Evolutionary conservation across 176 grass and related monocot genomes (phyloP).

Genomic region (Triticum turgidum): DNA sequence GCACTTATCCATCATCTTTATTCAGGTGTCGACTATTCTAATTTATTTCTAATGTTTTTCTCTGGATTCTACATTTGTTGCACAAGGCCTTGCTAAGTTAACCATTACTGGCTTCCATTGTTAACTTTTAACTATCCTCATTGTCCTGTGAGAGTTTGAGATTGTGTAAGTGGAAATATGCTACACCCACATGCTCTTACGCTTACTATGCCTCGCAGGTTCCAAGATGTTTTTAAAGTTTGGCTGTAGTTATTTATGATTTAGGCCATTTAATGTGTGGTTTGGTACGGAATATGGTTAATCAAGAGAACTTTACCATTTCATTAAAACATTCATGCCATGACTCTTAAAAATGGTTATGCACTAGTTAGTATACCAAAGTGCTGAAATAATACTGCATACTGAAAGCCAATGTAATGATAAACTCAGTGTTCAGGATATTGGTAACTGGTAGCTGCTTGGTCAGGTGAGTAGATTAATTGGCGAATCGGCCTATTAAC

Average conservation of each 20-base stretch:
- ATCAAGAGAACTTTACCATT: conserved; percentile 23
- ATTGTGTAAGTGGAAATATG: not conserved
- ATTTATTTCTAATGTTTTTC: conserved; percentile 10
- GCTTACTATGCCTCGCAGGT: conserved; percentile 1
- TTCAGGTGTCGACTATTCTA: conserved; percentile 62
- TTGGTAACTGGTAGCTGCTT: no score
- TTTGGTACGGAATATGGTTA: not conserved
- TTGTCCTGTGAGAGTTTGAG: not conserved
- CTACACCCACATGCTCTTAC: conserved; percentile 20
- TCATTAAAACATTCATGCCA: not conserved
- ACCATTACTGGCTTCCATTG: not conserved
- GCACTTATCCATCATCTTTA: conserved; percentile 79
- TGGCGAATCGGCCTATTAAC: no score
- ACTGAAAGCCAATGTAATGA: not conserved
- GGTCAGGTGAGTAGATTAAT: no score
- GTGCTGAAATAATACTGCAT: not conserved
- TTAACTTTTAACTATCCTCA: conserved; percentile 1
- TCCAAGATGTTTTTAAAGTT: not conserved
- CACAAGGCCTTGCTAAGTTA: conserved; percentile 11
- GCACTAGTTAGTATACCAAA: not conserved
- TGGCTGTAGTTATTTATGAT: not conserved
- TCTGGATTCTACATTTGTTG: conserved; percentile 9
- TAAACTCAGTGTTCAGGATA: not conserved
- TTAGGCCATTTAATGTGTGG: not conserved
- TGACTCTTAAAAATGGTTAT: conserved; percentile 1